These are phyloP conservation scores for Zygosaccharomyces rouxii DNA, from an alignment of 805 yeast species.

Conservation along the genomic window DNA sequence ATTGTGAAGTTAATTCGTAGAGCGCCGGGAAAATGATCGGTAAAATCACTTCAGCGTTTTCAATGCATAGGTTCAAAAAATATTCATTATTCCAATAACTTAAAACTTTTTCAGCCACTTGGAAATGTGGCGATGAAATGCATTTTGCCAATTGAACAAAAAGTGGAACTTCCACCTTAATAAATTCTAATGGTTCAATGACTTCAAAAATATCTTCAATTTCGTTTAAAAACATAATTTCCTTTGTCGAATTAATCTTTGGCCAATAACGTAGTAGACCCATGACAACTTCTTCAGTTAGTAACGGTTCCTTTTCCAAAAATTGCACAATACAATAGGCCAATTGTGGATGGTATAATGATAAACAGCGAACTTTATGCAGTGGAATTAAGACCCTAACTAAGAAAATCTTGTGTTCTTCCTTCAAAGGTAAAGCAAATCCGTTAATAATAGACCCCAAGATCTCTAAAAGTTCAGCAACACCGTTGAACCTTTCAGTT, in stretches of 20 bases:
- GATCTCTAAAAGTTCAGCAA: slow-evolving; percentile 90
- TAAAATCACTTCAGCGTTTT: slow-evolving; percentile 84
- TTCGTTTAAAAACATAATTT: slow-evolving; percentile 92
- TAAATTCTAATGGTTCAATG: slow-evolving; percentile 88
- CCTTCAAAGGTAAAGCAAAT: slow-evolving; percentile 93
- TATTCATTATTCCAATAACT: slow-evolving; percentile 94
- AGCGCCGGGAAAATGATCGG: slow-evolving; percentile 89
- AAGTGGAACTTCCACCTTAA: slow-evolving; percentile 85
- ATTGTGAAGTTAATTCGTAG: slow-evolving; percentile 68
- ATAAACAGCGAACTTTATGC: slow-evolving; percentile 84
- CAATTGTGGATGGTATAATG: slow-evolving; percentile 91
- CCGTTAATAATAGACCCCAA: slow-evolving; percentile 96
- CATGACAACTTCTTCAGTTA: slow-evolving; percentile 95
- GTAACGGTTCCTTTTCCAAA: slow-evolving; percentile 83
- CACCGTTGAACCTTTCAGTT: slow-evolving; percentile 92
- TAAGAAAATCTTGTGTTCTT: slow-evolving; percentile 90
- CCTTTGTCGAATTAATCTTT: slow-evolving; percentile 89
- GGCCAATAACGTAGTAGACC: slow-evolving; percentile 96
- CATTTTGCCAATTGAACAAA: slow-evolving; percentile 93
- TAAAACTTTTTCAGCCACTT: slow-evolving; percentile 91
- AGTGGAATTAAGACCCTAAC: slow-evolving; percentile 83
- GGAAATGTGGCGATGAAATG: slow-evolving; percentile 92
- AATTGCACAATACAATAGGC: slow-evolving; percentile 97
- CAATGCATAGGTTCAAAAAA: slow-evolving; percentile 83
- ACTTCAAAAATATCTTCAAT: slow-evolving; percentile 95